phyloP scores from a whole-genome alignment of 306 rosid genomes.

The Gleditsia sinensis region DNA sequence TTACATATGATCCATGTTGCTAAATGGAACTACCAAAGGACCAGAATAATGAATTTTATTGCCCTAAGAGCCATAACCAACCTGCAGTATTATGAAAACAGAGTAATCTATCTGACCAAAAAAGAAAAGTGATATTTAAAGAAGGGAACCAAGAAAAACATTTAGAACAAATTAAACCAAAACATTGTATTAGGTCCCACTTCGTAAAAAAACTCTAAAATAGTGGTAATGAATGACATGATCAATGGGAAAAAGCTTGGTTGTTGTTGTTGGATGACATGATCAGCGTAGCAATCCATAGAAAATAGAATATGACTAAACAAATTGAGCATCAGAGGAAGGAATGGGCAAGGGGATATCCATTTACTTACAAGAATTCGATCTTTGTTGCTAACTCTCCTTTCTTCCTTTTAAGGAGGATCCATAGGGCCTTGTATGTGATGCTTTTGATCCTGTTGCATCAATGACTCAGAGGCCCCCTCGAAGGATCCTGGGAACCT shows the following conservation, averaged over 20 bases:
- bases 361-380: constrained; percentile 68
- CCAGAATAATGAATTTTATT: constrained; percentile 95
- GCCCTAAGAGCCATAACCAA: constrained; percentile 86
- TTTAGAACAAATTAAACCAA: constrained; percentile 23
- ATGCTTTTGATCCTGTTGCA: constrained; percentile 67
- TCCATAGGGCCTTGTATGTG: constrained; percentile 43
- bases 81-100: constrained; percentile 45
- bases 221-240: not conserved
- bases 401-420: constrained; percentile 71
- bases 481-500: constrained; percentile 94
- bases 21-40: constrained; percentile 84
- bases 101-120: not conserved
- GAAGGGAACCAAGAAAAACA: constrained; percentile 3
- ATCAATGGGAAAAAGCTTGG: no score
- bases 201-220: not conserved
- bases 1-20: constrained; percentile 93
- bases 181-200: not conserved
- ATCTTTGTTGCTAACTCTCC: constrained; percentile 67
- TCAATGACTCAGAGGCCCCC: constrained; percentile 67
- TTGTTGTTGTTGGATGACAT: no score
- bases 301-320: not conserved
- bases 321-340: not conserved
- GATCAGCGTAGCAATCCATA: no score
- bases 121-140: not conserved
- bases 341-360: constrained; percentile 1